Evolutionary conservation across 257 asterid species (phyloP).

Genomic region (Fraxinus excelsior): DNA sequence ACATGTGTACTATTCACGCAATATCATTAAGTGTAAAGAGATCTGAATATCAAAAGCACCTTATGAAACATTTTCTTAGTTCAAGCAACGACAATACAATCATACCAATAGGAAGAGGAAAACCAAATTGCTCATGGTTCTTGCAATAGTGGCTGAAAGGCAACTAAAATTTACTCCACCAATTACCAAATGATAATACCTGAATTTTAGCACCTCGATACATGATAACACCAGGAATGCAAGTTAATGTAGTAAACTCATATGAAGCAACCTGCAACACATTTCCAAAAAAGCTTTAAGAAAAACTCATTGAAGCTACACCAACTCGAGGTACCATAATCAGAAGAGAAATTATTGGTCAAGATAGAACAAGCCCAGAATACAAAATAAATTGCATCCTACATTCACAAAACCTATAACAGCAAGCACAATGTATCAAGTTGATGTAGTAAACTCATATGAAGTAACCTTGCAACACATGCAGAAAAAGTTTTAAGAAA

Average conservation of each 20-base stretch:
- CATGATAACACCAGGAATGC: slow-evolving; percentile 97
- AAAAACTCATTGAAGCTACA: slow-evolving; percentile 18
- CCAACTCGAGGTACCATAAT: slow-evolving; percentile 1
- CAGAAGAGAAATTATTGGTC: not conserved
- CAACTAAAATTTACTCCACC: not conserved
- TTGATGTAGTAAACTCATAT: slow-evolving; percentile 90
- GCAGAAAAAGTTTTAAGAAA: slow-evolving; percentile 7
- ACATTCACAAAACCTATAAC: not conserved
- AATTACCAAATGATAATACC: slow-evolving; percentile 42
- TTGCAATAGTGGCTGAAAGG: not conserved
- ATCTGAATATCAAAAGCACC: not conserved
- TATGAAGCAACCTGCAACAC: slow-evolving; percentile 91
- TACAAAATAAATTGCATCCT: not conserved
- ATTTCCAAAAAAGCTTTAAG: slow-evolving; percentile 2
- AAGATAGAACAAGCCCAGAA: not conserved
- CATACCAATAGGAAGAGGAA: not conserved
- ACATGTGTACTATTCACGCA: not conserved
- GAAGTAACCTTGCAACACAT: slow-evolving; percentile 86
- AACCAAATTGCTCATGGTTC: not conserved
- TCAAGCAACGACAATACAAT: not conserved
- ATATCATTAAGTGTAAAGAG: not conserved
- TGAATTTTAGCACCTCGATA: slow-evolving; percentile 98
- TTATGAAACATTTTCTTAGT: not conserved
- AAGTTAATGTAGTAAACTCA: slow-evolving; percentile 94
- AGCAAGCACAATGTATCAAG: slow-evolving; percentile 41